phyloP scores from a whole-genome alignment of 306 rosid genomes.

The Medicago lupulina region DNA sequence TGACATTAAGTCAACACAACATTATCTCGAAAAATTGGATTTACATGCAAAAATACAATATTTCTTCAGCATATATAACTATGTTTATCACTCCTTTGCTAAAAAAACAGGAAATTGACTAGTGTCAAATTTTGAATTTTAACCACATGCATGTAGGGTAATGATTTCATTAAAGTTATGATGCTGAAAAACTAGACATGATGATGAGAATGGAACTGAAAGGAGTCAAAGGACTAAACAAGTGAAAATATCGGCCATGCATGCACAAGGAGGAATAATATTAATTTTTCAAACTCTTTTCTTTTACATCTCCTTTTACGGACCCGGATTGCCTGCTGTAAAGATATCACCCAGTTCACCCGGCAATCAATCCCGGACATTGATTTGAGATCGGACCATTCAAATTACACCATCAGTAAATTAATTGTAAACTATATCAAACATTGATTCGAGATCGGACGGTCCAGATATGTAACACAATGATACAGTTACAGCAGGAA shows the following conservation, averaged over 20 bases:
- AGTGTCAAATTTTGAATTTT: conserved; percentile 6
- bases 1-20: conserved; percentile 20
- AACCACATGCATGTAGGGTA: conserved; percentile 26
- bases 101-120: conserved; percentile 34
- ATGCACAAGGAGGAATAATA: too few relatives aligned
- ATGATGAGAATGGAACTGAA: conserved; percentile 31
- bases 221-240: conserved; percentile 18
- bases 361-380: too few relatives aligned
- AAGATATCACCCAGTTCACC: too few relatives aligned
- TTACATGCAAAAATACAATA: conserved; percentile 35
- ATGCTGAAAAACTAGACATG: conserved; percentile 33
- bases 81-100: conserved; percentile 11
- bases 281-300: neutral
- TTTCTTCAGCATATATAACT: conserved; percentile 26
- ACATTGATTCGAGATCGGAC: too few relatives aligned
- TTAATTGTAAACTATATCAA: too few relatives aligned
- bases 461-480: too few relatives aligned
- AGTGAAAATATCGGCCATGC: conserved; percentile 44
- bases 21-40: conserved; percentile 12
- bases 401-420: too few relatives aligned
- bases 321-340: too few relatives aligned
- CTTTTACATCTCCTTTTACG: neutral
- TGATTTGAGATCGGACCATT: too few relatives aligned
- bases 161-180: conserved; percentile 29
- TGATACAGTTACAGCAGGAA: too few relatives aligned